phyloP scores from a whole-genome alignment of 2,329 filamentous ascomycete genomes.

The Ascochyta pisi region DNA sequence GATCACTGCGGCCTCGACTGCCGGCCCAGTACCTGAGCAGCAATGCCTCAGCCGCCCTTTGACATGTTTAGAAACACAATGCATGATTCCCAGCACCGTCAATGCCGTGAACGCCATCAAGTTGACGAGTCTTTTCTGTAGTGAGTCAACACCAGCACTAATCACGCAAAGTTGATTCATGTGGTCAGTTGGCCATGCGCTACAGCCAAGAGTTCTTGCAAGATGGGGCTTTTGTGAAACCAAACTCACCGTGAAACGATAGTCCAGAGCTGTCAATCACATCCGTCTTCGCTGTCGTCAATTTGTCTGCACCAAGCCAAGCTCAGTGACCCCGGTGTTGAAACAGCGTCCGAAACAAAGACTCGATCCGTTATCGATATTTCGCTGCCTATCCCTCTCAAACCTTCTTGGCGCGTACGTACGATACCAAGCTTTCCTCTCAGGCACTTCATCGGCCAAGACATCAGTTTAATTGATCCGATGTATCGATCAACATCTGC shows the following conservation, averaged over 20 bases:
- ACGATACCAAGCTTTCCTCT: constrained; percentile 4
- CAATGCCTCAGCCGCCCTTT: neutral
- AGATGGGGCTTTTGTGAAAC: constrained; percentile 8
- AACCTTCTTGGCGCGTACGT: constrained; percentile 1
- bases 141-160: neutral
- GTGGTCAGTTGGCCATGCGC: neutral
- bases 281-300: constrained; percentile 3
- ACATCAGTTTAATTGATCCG: constrained; percentile 7
- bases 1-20: neutral
- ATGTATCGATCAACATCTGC: constrained; percentile 1
- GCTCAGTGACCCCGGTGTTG: constrained; percentile 1
- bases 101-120: neutral
- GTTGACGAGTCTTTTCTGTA: constrained; percentile 3
- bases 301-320: constrained; percentile 7
- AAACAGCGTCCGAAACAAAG: constrained; percentile 6
- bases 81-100: constrained; percentile 8
- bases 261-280: neutral
- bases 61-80: neutral
- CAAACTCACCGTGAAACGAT: neutral
- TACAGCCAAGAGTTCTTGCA: constrained; percentile 2
- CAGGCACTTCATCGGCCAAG: constrained; percentile 2
- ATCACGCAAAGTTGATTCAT: neutral
- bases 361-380: neutral
- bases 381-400: neutral
- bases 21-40: neutral